phyloP scores from a whole-genome alignment of 495 filamentous ascomycete species.

The Friedmanniomyces simplex region DNA sequence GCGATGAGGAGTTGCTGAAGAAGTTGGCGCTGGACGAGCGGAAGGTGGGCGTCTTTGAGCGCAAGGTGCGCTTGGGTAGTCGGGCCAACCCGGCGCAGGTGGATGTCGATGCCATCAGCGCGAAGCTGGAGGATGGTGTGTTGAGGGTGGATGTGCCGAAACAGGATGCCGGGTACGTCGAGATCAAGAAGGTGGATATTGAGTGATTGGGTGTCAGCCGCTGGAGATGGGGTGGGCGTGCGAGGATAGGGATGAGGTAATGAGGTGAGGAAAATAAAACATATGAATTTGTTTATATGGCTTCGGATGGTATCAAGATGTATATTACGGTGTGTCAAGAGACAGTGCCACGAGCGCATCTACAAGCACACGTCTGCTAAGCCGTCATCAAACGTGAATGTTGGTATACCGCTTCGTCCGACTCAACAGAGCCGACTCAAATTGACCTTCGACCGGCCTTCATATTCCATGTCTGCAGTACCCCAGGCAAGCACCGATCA shows the following conservation, averaged over 20 bases:
- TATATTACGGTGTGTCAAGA: neutral
- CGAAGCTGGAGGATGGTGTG: conserved; percentile 56
- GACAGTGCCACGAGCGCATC: too few species aligned
- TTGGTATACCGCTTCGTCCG: too few species aligned
- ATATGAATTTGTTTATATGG: too few species aligned
- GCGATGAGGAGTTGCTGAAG: conserved; percentile 61
- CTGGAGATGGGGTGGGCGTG: neutral
- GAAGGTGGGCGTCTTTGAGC: conserved; percentile 59
- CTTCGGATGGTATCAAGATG: neutral
- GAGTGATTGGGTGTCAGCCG: conserved; percentile 26
- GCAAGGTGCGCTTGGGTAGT: conserved; percentile 51
- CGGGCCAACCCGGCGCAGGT: conserved; percentile 48
- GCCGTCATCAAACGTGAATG: too few species aligned
- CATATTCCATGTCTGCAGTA: too few species aligned
- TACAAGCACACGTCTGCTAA: too few species aligned
- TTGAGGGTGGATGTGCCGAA: conserved; percentile 58
- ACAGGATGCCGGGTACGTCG: conserved; percentile 48
- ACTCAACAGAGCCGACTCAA: too few species aligned
- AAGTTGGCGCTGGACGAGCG: conserved; percentile 55
- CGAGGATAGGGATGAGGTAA: too few species aligned
- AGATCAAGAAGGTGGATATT: conserved; percentile 52
- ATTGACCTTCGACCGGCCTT: too few species aligned
- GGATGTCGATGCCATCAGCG: conserved; percentile 53
- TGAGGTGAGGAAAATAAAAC: neutral
- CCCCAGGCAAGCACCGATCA: too few species aligned